Evolutionary conservation across 768 basidiomycete species (phyloP), one percentile per base, ranked within the genome.

Genomic region (Leccinum obscurum): DNA sequence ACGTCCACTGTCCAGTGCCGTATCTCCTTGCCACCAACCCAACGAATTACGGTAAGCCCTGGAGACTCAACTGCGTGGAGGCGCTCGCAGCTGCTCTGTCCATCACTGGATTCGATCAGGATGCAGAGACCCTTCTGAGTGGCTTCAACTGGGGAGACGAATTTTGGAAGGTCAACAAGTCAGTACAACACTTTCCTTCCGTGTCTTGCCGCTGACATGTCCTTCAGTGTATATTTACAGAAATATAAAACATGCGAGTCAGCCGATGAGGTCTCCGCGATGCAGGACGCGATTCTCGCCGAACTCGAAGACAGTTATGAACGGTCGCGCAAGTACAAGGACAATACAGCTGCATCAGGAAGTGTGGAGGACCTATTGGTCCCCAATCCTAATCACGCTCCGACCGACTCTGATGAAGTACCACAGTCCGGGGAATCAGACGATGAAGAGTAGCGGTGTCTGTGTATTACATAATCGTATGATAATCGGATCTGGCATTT

Each of bases 41-140:
- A 0, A 94, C 94, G 10, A 99, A 99, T 75, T 99, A 98, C 66
- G 97, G 97, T 10, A 95, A 93, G 72, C 97, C 97, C 0, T 98
- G 95, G 94, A 81, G 89, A 53, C 79, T 99, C 44, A 98, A 96
- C 68, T 98, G 96, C 64, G 95, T 92, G 30, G 95, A 96, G 74
- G 92, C 93, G 0, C 82, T 98, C 5, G 95, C 97, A 0, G 97
- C 96, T 0, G 90, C 94, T 0, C 95, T 99, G 66, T 97, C 93
- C 72, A 90, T 98, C 66, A 90, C 92, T 0, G 93, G 95, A 0
- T 93, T 94, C 62, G 83, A 90, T 64, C 70, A 81, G 0, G 89
- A 93, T 69, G 95, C 93, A 0, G 90, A 95, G 55, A 80, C 80
- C 26, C 72, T 99, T 22, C 74, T 98, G 34, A 81, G 80, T 56